Conservation (phyloP, 2,329 filamentous ascomycete genomes). For the Aspergillus spinulosporus region DNA sequence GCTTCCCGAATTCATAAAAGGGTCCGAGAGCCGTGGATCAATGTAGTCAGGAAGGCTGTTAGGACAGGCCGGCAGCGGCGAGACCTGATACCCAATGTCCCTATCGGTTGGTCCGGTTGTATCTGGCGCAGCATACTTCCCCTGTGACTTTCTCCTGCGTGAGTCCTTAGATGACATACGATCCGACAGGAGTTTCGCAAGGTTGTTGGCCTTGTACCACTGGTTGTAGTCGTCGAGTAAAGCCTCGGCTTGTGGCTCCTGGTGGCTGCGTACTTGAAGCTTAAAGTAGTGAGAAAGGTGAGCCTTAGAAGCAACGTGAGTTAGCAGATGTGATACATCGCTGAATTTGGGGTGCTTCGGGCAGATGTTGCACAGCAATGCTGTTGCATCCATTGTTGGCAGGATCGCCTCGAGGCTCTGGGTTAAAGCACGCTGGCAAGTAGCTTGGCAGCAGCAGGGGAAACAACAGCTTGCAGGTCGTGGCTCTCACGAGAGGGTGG, state of each 20-base stretch:
- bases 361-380: constrained; percentile 80
- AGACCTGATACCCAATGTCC: constrained; percentile 6
- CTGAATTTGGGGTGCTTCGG: constrained; percentile 78
- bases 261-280: constrained; percentile 69
- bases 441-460: constrained; percentile 17
- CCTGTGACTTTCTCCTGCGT: constrained; percentile 53
- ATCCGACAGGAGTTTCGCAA: constrained; percentile 73
- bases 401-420: constrained; percentile 17
- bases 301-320: constrained; percentile 89
- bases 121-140: constrained; percentile 12
- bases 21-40: constrained; percentile 32
- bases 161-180: constrained; percentile 74
- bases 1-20: constrained; percentile 14
- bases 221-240: constrained; percentile 68
- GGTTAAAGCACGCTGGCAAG: constrained; percentile 1
- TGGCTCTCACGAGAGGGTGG: constrained; percentile 26
- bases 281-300: constrained; percentile 84
- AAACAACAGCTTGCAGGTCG: constrained; percentile 25
- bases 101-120: constrained; percentile 10
- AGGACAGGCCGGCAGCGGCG: constrained; percentile 3
- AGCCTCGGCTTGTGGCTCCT: constrained; percentile 64
- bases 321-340: constrained; percentile 87
- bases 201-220: constrained; percentile 73
- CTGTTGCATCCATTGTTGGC: constrained; percentile 52
- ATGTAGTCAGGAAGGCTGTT: constrained; percentile 25